A percentile compares a stretch with the other conserved stretches of the same genome.
Conservation (phyloP, 805 yeast genomes). For the Lachancea sp. region DNA sequence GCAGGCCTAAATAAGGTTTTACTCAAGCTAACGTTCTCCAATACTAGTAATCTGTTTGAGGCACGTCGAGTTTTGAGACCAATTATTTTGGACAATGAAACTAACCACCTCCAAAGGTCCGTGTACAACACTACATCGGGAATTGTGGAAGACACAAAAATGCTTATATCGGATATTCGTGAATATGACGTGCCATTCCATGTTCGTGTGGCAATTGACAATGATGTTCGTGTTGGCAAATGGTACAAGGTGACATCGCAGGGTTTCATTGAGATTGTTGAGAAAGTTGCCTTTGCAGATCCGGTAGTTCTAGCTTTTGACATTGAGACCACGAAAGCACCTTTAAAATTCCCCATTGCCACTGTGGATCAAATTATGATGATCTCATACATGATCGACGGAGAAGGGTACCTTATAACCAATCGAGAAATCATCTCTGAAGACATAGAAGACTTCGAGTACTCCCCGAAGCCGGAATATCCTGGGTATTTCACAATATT, state of each 20-base stretch:
- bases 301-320: conserved; percentile 96
- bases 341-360: conserved; percentile 91
- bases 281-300: conserved; percentile 89
- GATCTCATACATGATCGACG: conserved; percentile 99
- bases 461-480: conserved; percentile 94
- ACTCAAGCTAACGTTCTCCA: conserved; percentile 65
- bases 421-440: conserved; percentile 90
- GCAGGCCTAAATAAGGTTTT: conserved; percentile 64
- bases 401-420: conserved; percentile 90
- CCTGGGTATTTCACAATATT: conserved; percentile 85
- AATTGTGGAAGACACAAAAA: conserved; percentile 50
- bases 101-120: conserved; percentile 55
- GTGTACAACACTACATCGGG: conserved; percentile 40
- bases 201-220: conserved; percentile 92
- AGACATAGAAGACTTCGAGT: conserved; percentile 95
- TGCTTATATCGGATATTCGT: conserved; percentile 65
- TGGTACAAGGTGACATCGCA: conserved; percentile 81
- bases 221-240: conserved; percentile 81
- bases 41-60: conserved; percentile 62
- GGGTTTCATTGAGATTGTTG: conserved; percentile 49
- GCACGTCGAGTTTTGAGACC: conserved; percentile 71
- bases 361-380: conserved; percentile 91
- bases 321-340: conserved; percentile 95
- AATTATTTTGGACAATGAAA: conserved; percentile 59
- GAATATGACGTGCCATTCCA: conserved; percentile 97